phyloP scores from a whole-genome alignment of 176 grass and related monocot genomes.

The Phyllostachys edulis region DNA sequence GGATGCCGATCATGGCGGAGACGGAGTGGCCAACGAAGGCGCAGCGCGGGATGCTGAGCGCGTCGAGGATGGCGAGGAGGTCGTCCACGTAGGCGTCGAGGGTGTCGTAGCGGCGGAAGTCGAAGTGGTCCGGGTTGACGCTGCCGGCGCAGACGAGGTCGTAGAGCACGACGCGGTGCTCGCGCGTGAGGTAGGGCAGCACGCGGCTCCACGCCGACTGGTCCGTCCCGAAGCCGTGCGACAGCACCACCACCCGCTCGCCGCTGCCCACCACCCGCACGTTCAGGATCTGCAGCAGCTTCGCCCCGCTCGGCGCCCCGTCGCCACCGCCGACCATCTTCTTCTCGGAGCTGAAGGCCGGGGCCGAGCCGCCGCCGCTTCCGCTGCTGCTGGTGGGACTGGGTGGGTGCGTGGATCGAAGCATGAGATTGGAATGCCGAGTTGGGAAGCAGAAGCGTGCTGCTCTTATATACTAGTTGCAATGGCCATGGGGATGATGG shows the following conservation, averaged over 20 bases:
- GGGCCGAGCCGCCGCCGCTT: neutral
- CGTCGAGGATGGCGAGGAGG: slow-evolving; percentile 77
- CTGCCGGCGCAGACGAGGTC: slow-evolving; percentile 95
- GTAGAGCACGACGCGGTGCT: slow-evolving; percentile 88
- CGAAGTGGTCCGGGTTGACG: slow-evolving; percentile 95
- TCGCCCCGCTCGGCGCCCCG: slow-evolving; percentile 50
- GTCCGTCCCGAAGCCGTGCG: slow-evolving; percentile 95
- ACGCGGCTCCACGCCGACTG: slow-evolving; percentile 94
- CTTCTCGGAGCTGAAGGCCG: slow-evolving; percentile 30
- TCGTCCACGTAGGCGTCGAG: slow-evolving; percentile 95
- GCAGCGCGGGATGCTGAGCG: slow-evolving; percentile 65
- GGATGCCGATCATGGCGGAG: slow-evolving; percentile 96
- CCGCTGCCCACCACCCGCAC: slow-evolving; percentile 66
- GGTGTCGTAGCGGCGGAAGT: slow-evolving; percentile 80
- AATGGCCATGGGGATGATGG: slow-evolving; percentile 22
- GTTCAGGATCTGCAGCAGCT: slow-evolving; percentile 96
- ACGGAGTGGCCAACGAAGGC: slow-evolving; percentile 94
- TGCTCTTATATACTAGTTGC: slow-evolving; percentile 26
- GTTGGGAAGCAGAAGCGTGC: neutral
- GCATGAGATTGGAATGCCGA: slow-evolving; percentile 18
- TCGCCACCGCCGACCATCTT: slow-evolving; percentile 32
- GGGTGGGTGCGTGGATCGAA: slow-evolving; percentile 39
- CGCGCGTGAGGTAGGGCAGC: slow-evolving; percentile 80
- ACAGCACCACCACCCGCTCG: slow-evolving; percentile 81
- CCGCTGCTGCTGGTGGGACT: slow-evolving; percentile 31